These are phyloP conservation scores for Curvularia hawaiiensis DNA, from an alignment of 2,329 filamentous ascomycete species.

Conservation along the genomic window DNA sequence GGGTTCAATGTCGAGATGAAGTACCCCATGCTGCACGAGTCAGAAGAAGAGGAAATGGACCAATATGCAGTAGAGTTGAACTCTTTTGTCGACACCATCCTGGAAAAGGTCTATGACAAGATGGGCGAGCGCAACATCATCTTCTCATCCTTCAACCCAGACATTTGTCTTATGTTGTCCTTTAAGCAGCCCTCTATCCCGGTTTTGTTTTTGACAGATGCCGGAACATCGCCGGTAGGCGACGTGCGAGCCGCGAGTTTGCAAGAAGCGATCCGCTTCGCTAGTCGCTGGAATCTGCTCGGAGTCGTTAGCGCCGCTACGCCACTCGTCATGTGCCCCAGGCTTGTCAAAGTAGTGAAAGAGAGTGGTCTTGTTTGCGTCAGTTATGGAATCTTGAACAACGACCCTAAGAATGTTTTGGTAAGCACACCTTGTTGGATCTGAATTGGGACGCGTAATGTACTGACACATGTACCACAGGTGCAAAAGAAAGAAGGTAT, in stretches of 20 bases:
- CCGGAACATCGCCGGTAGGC: conserved; percentile 78
- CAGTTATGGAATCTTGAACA: conserved; percentile 90
- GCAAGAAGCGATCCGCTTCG: conserved; percentile 95
- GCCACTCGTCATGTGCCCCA: conserved; percentile 85
- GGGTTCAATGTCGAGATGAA: conserved; percentile 99
- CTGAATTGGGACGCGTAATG: accelerated
- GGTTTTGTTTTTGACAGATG: conserved; percentile 91
- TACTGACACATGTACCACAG: conserved; percentile 51
- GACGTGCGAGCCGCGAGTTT: conserved; percentile 90
- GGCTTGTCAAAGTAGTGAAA: conserved; percentile 90
- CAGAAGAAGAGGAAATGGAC: conserved; percentile 95
- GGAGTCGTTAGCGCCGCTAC: conserved; percentile 90
- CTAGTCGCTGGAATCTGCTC: conserved; percentile 90
- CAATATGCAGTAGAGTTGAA: conserved; percentile 95
- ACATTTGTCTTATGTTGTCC: conserved; percentile 89
- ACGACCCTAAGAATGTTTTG: conserved; percentile 83
- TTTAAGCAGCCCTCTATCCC: conserved; percentile 98
- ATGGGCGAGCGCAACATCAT: conserved; percentile 86
- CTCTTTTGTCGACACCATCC: conserved; percentile 91
- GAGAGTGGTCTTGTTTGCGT: conserved; percentile 93
- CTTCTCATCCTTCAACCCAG: conserved; percentile 96
- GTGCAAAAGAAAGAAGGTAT: conserved; percentile 94
- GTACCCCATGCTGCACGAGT: conserved; percentile 97
- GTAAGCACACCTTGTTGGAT: conserved; percentile 55
- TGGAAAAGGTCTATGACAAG: conserved; percentile 87